A percentile compares a stretch with the other conserved stretches of the same genome.
These are phyloP conservation scores for Ogataea methanolica DNA, from an alignment of 805 yeast genomes.

Conservation along the genomic window DNA sequence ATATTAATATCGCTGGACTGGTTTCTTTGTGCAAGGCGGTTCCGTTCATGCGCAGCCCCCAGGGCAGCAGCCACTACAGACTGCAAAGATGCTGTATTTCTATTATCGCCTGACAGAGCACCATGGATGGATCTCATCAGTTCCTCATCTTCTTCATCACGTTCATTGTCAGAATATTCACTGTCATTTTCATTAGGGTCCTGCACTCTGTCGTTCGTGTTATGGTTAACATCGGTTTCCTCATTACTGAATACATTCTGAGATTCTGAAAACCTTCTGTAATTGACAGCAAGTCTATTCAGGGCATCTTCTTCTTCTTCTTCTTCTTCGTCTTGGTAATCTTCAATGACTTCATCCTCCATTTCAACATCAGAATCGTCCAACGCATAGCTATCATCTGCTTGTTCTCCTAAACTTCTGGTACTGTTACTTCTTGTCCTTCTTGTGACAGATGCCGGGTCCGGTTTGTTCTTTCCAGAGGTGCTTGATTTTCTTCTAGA, in stretches of 20 bases:
- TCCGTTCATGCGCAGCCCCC: background rate
- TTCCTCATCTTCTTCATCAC: conserved; percentile 15
- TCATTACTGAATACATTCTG: conserved; percentile 10
- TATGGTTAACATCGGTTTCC: background rate
- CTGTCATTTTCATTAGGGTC: background rate
- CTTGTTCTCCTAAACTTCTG: conserved; percentile 2
- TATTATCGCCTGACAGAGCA: no score
- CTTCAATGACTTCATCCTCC: conserved; percentile 15
- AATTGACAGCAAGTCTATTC: conserved; percentile 37
- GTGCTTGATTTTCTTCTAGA: conserved; percentile 4
- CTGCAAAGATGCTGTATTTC: no score
- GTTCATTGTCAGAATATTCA: conserved; percentile 13
- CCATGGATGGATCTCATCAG: conserved; percentile 1
- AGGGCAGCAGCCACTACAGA: background rate
- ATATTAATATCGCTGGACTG: background rate
- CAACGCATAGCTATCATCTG: conserved; percentile 6
- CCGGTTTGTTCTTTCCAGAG: conserved; percentile 1
- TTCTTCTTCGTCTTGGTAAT: conserved; percentile 20
- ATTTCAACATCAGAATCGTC: conserved; percentile 26
- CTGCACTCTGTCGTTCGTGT: no score
- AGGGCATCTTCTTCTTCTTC: conserved; percentile 29
- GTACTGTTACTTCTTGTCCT: conserved; percentile 5
- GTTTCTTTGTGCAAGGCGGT: background rate
- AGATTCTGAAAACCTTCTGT: conserved; percentile 30
- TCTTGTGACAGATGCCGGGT: background rate